Evolutionary conservation across 441 rosid genomes (phyloP).

Genomic region (Codiaeum variegatum): DNA sequence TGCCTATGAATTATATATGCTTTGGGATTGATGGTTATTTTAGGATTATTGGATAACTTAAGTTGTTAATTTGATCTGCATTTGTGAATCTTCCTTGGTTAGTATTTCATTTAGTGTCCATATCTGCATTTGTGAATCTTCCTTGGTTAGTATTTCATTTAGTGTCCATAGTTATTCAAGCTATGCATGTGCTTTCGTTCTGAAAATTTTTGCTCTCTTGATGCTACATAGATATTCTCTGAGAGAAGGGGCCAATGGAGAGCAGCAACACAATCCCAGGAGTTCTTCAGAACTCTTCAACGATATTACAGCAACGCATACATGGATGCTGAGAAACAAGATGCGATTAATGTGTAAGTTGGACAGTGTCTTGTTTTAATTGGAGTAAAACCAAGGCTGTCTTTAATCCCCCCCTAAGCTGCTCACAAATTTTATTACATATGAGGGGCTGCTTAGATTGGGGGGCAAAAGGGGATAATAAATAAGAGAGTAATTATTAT

Average conservation of each 20-base stretch:
- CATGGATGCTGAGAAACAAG: constrained; percentile 96
- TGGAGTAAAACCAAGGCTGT: neutral
- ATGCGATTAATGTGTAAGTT: constrained; percentile 87
- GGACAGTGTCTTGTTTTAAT: constrained; percentile 15
- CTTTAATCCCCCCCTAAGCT: constrained; percentile 7
- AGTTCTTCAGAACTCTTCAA: constrained; percentile 94
- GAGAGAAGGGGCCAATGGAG: constrained; percentile 98
- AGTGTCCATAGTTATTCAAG: neutral
- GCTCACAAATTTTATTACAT: neutral
- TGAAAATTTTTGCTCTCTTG: constrained; percentile 10
- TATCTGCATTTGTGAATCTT: neutral
- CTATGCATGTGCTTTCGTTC: neutral
- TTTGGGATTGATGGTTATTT: neutral
- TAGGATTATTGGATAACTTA: neutral
- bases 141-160: neutral
- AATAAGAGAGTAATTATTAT: no score
- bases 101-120: neutral
- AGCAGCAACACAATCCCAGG: constrained; percentile 99
- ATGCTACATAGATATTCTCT: constrained; percentile 62
- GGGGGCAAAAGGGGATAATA: no score
- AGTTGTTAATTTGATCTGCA: neutral
- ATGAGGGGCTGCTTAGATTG: no score
- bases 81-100: neutral
- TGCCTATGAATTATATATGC: neutral
- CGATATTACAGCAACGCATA: constrained; percentile 95